Percentiles rank a stretch among this genome's conserved stretches.
phyloP scores from a whole-genome alignment of 331 rosid species.

The Rosa hybrid region DNA sequence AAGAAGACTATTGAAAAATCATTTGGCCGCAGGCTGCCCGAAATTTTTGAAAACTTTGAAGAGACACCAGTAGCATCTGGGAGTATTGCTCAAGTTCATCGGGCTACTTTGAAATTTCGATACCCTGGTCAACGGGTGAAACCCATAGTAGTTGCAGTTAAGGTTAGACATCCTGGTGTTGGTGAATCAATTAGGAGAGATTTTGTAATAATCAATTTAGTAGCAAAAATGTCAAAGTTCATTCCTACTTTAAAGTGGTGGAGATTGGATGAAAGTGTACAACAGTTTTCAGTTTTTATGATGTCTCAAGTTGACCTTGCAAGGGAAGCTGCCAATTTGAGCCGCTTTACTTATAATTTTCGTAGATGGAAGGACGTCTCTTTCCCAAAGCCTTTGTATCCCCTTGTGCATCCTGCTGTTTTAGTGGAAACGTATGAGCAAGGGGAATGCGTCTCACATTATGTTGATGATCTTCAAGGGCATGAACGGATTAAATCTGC shows the following conservation, averaged over 20 bases:
- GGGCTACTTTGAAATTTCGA: conserved; percentile 75
- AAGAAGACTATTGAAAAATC: conserved; percentile 86
- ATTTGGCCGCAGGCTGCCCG: conserved; percentile 80
- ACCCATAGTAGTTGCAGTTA: conserved; percentile 82
- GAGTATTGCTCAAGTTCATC: conserved; percentile 97
- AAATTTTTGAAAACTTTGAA: conserved; percentile 90
- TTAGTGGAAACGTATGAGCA: conserved; percentile 96
- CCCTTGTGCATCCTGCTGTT: conserved; percentile 98
- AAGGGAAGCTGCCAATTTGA: conserved; percentile 98
- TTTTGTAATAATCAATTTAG: conserved; percentile 73
- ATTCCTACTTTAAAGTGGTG: conserved; percentile 89
- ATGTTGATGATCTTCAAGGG: conserved; percentile 80
- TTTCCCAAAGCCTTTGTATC: conserved; percentile 98
- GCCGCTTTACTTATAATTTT: conserved; percentile 93
- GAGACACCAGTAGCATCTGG: conserved; percentile 96
- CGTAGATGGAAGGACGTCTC: conserved; percentile 95
- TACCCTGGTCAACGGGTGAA: conserved; percentile 87
- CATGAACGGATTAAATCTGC: conserved; percentile 76
- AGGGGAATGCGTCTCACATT: conserved; percentile 88
- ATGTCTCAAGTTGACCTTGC: conserved; percentile 99
- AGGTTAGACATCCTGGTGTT: conserved; percentile 98
- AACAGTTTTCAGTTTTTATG: conserved; percentile 98
- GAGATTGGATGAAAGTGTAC: conserved; percentile 98
- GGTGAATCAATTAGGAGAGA: conserved; percentile 98
- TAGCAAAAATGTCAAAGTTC: conserved; percentile 69